Base-by-base conservation (phyloP, 2,329 filamentous ascomycete genomes). In the Alternaria sp. region DNA sequence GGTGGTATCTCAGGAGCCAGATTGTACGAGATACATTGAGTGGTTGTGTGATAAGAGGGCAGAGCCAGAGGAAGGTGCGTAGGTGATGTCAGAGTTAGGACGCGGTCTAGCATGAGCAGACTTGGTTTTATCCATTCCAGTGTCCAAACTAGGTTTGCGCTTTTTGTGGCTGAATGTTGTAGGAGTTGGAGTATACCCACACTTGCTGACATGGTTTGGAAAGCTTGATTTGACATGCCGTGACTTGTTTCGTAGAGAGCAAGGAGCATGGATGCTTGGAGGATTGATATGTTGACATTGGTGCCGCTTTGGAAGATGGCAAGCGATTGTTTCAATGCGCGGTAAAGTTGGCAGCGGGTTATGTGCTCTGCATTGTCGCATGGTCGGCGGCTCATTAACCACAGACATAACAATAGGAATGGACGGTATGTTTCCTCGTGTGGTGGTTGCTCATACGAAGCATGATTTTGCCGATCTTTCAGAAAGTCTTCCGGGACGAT, bases 41-140 rank as follows among this genome's bases (percentile, higher is more conserved):
- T 18, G 36, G 14, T 54, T 44, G 1, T 44, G 16, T n/a, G 52
- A 57, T 11, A 16, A n/a, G n/a, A 43, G 4, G 8, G 48, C 16
- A 27, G 34, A 45, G 6, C 5, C 16, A 36, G 12, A 36, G 34
- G 34, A 36, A 36, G 14, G 7, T 36, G 34, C 7, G 16, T 36
- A 36, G 34, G 34, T 12, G 34, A 36, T 36, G 34, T 36, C 14
- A 36, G 34, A 14, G 43, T 8, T 22, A 55, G 22, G 16, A 43
- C 46, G 18, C 60, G 60, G 45, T 65, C 63, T 16, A 67, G 60
- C 60, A 67, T 65, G 14, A 63, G 43, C 22, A 65, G 52, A 30
- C 62, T 62, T 12, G 55, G 48, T 28, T 60, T 57, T 18, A 67
- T 28, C 57, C 59, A 67, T 18, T 27, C 32, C 4, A 58, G 22